phyloP scores from a whole-genome alignment of 495 filamentous ascomycete genomes.

The Podospora bellae-mahoneyi region DNA sequence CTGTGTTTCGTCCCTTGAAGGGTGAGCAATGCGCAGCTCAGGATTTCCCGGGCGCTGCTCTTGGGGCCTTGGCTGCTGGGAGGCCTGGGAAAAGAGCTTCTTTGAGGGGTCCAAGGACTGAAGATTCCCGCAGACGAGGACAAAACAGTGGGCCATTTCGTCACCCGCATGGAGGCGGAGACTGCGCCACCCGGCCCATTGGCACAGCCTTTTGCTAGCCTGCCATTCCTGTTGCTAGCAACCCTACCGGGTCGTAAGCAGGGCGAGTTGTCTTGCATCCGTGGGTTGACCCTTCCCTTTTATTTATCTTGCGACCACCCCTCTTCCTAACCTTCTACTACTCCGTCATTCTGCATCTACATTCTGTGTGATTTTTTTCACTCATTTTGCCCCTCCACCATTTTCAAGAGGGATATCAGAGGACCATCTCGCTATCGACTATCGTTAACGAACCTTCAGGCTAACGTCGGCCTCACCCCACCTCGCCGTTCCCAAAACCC shows the following conservation, averaged over 20 bases:
- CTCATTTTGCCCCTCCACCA: not conserved
- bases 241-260: not conserved
- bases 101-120: not conserved
- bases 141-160: constrained; percentile 13
- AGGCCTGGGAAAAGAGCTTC: not conserved
- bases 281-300: not conserved
- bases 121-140: not conserved
- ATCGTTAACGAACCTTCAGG: not conserved
- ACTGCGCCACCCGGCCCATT: constrained; percentile 17
- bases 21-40: not conserved
- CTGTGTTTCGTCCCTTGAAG: not conserved
- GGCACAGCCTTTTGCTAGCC: constrained; percentile 16
- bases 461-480: not conserved
- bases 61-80: not conserved
- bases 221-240: not conserved
- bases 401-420: not conserved
- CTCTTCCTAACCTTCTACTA: not conserved
- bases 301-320: constrained; percentile 14
- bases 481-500: not conserved
- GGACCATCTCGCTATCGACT: not conserved
- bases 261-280: constrained; percentile 9
- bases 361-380: constrained; percentile 1
- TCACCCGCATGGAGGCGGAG: constrained; percentile 14
- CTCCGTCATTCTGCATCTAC: not conserved
- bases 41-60: not conserved